phyloP scores from a whole-genome alignment of 208 protist genomes.

The Balamuthia mandrillaris region DNA sequence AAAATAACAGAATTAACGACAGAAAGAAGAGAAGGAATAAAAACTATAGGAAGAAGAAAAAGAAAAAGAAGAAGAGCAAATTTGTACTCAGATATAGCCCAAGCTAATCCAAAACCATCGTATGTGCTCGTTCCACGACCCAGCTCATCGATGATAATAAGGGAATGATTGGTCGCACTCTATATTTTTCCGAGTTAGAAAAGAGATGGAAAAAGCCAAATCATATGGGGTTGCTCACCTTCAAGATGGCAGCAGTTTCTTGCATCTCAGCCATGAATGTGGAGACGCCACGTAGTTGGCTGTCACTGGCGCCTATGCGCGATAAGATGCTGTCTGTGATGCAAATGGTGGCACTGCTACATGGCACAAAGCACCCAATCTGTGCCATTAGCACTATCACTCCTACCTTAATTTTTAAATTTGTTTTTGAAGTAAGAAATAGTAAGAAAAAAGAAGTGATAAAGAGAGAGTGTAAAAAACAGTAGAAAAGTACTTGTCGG shows the following conservation, averaged over 20 bases:
- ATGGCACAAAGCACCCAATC: slow-evolving; percentile 97
- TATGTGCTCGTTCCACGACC: slow-evolving; percentile 98
- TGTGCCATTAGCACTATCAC: slow-evolving; percentile 96
- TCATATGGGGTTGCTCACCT: too few species aligned
- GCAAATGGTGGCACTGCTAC: slow-evolving; percentile 65
- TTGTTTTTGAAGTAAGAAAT: too few species aligned
- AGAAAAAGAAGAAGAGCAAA: background rate
- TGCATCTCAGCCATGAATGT: slow-evolving; percentile 99
- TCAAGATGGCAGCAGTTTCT: slow-evolving; percentile 94
- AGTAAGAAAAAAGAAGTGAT: too few species aligned
- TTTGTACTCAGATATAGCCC: slow-evolving; percentile 92
- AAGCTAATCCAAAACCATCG: slow-evolving; percentile 99
- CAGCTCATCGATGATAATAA: slow-evolving; percentile 99
- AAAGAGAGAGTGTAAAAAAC: too few species aligned
- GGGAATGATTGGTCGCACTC: slow-evolving; percentile 86
- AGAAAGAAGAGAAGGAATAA: too few species aligned
- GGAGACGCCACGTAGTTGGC: slow-evolving; percentile 78
- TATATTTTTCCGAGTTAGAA: background rate
- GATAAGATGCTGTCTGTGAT: slow-evolving; percentile 92
- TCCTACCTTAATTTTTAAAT: too few species aligned
- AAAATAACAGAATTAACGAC: too few species aligned
- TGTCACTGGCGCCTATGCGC: slow-evolving; percentile 97
- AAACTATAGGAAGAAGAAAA: background rate
- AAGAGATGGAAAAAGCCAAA: too few species aligned
- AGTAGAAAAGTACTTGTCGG: too few species aligned